A percentile compares a stretch with the other conserved stretches of the same genome.
These are phyloP conservation scores for Pseudozyma tsukubaensis DNA, from an alignment of 1,284 basidiomycete genomes.

Conservation along the genomic window DNA sequence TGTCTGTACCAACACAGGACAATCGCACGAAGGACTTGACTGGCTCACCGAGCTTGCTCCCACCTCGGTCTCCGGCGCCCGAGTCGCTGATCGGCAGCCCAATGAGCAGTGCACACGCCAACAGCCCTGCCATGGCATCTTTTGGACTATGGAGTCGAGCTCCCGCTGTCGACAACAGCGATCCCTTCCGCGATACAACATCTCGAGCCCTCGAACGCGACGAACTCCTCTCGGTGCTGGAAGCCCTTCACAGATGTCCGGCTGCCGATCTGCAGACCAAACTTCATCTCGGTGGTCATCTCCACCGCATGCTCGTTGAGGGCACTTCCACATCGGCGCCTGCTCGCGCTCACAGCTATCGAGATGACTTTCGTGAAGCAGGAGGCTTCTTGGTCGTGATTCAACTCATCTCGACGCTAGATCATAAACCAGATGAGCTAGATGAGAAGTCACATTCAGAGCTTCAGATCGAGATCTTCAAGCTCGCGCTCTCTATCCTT, in stretches of 20 bases:
- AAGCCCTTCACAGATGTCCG: slow-evolving; percentile 38
- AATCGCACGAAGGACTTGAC: not conserved
- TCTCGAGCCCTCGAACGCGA: slow-evolving; percentile 31
- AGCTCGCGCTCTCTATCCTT: slow-evolving; percentile 54
- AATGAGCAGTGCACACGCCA: slow-evolving; percentile 27
- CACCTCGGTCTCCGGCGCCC: slow-evolving; percentile 21
- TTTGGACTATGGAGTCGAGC: slow-evolving; percentile 7
- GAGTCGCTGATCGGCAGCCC: slow-evolving; percentile 35
- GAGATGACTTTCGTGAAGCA: slow-evolving; percentile 52
- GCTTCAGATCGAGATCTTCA: slow-evolving; percentile 53
- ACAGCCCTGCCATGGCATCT: slow-evolving; percentile 23
- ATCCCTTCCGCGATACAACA: slow-evolving; percentile 14
- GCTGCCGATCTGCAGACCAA: slow-evolving; percentile 36
- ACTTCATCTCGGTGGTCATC: slow-evolving; percentile 52
- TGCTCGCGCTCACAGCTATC: slow-evolving; percentile 23
- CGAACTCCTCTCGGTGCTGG: slow-evolving; percentile 42
- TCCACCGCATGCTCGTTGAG: slow-evolving; percentile 53
- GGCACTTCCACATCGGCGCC: slow-evolving; percentile 13
- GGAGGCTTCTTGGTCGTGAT: slow-evolving; percentile 62
- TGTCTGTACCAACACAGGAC: not conserved
- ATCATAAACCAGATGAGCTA: slow-evolving; percentile 8
- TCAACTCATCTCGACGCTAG: slow-evolving; percentile 56
- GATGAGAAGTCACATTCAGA: slow-evolving; percentile 11
- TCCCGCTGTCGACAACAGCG: not conserved
- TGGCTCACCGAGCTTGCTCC: slow-evolving; percentile 11